Conservation (phyloP, 2,329 filamentous ascomycete species). For the Coniochaeta sp. region DNA sequence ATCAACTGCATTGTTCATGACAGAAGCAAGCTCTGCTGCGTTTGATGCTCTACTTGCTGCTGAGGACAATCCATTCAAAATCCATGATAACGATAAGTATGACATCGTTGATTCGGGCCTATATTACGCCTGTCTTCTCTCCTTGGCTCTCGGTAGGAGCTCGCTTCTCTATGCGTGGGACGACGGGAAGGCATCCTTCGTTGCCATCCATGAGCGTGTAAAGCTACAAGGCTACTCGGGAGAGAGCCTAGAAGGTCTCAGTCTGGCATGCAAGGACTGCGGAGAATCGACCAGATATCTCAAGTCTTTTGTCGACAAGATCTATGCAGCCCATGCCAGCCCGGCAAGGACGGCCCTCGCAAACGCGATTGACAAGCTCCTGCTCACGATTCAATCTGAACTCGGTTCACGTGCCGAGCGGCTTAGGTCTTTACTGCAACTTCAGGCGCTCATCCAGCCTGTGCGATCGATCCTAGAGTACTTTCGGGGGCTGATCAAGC, state of each 20-base stretch:
- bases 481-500: slow-evolving; percentile 41
- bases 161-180: slow-evolving; percentile 65
- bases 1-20: slow-evolving; percentile 44
- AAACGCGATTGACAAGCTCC: slow-evolving; percentile 37
- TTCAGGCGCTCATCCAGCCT: slow-evolving; percentile 41
- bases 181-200: slow-evolving; percentile 42
- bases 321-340: slow-evolving; percentile 34
- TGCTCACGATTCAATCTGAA: slow-evolving; percentile 40
- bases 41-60: slow-evolving; percentile 56
- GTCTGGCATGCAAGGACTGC: slow-evolving; percentile 37
- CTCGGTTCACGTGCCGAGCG: slow-evolving; percentile 34
- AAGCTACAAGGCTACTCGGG: slow-evolving; percentile 51
- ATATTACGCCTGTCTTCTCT: slow-evolving; percentile 52
- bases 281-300: slow-evolving; percentile 39
- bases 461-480: slow-evolving; percentile 41
- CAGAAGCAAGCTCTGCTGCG: slow-evolving; percentile 57
- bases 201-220: slow-evolving; percentile 34
- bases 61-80: slow-evolving; percentile 28
- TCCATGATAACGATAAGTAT: slow-evolving; percentile 26
- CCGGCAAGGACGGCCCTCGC: slow-evolving; percentile 44
- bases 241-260: slow-evolving; percentile 36
- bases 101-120: slow-evolving; percentile 37
- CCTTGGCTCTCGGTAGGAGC: slow-evolving; percentile 61
- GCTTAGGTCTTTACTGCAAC: slow-evolving; percentile 41
- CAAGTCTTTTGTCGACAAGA: slow-evolving; percentile 35